Percentiles rank a stretch among this genome's conserved stretches.
phyloP scores from a whole-genome alignment of 345 rosid species.

The Boechera stricta region DNA sequence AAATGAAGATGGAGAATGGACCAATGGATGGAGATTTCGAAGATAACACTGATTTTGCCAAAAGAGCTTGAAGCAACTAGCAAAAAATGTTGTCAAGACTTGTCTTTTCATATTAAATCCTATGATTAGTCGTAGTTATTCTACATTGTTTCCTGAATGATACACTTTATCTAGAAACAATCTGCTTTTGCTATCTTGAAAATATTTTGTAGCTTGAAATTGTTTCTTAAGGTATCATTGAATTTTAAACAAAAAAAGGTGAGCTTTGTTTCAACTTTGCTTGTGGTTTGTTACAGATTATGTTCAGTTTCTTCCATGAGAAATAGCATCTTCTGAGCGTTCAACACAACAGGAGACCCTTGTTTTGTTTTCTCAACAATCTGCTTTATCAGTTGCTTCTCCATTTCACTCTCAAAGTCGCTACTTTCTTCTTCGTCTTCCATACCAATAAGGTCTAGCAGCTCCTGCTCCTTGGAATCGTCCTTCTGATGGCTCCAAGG shows the following conservation, averaged over 20 bases:
- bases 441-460: slow-evolving; percentile 42
- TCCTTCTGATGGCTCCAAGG: slow-evolving; percentile 37
- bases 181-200: slow-evolving; percentile 36
- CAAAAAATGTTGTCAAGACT: slow-evolving; percentile 18
- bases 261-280: slow-evolving; percentile 15
- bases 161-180: neutral
- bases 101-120: slow-evolving; percentile 7
- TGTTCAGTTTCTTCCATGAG: slow-evolving; percentile 53
- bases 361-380: slow-evolving; percentile 83
- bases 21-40: slow-evolving; percentile 41
- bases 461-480: slow-evolving; percentile 41
- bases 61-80: slow-evolving; percentile 64
- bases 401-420: slow-evolving; percentile 61
- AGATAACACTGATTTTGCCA: slow-evolving; percentile 60
- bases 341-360: slow-evolving; percentile 73
- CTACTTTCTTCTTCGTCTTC: slow-evolving; percentile 49
- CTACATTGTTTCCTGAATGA: slow-evolving; percentile 10
- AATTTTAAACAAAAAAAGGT: neutral
- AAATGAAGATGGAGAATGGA: slow-evolving; percentile 30
- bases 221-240: slow-evolving; percentile 28
- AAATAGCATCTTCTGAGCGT: slow-evolving; percentile 69
- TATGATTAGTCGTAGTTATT: slow-evolving; percentile 5
- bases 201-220: slow-evolving; percentile 34
- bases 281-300: slow-evolving; percentile 1
- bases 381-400: slow-evolving; percentile 75